phyloP scores from a whole-genome alignment of 495 filamentous ascomycete species.

The Podospora tetraspora region DNA sequence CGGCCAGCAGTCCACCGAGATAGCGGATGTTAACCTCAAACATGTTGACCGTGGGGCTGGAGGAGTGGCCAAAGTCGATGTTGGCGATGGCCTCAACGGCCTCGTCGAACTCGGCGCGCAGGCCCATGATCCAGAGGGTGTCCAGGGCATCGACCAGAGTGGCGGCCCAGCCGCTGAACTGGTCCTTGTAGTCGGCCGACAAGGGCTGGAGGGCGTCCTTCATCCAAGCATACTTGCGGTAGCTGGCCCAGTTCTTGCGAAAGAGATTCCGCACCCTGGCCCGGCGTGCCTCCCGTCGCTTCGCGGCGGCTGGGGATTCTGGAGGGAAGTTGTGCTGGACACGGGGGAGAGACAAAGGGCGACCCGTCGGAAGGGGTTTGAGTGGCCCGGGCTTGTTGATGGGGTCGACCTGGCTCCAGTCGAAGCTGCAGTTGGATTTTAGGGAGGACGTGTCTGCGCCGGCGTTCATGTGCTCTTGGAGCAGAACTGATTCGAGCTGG shows the following conservation, averaged over 20 bases:
- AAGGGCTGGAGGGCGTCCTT: slow-evolving; percentile 73
- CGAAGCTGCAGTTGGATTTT: slow-evolving; percentile 31
- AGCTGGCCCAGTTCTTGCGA: slow-evolving; percentile 66
- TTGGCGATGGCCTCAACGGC: slow-evolving; percentile 64
- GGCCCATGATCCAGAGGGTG: slow-evolving; percentile 85
- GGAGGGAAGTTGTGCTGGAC: slow-evolving; percentile 62
- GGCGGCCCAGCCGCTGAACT: slow-evolving; percentile 87
- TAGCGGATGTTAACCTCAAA: slow-evolving; percentile 86
- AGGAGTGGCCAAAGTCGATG: slow-evolving; percentile 76
- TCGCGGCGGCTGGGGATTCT: slow-evolving; percentile 50
- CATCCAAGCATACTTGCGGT: slow-evolving; percentile 70
- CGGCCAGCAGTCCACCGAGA: slow-evolving; percentile 70
- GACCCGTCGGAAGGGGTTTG: slow-evolving; percentile 57
- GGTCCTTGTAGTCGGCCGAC: slow-evolving; percentile 53
- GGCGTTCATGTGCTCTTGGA: slow-evolving; percentile 34
- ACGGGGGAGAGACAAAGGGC: slow-evolving; percentile 47
- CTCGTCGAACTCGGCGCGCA: slow-evolving; percentile 78
- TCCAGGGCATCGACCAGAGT: slow-evolving; percentile 84
- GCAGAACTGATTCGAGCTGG: slow-evolving; percentile 21
- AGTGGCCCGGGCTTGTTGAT: slow-evolving; percentile 53
- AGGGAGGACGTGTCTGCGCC: slow-evolving; percentile 9
- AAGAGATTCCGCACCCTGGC: slow-evolving; percentile 63
- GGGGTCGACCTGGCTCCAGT: slow-evolving; percentile 58
- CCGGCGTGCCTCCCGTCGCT: slow-evolving; percentile 52
- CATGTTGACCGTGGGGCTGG: slow-evolving; percentile 59